Conservation (phyloP, 148 eudicot species). For the Vaccinium vitisidaea region DNA sequence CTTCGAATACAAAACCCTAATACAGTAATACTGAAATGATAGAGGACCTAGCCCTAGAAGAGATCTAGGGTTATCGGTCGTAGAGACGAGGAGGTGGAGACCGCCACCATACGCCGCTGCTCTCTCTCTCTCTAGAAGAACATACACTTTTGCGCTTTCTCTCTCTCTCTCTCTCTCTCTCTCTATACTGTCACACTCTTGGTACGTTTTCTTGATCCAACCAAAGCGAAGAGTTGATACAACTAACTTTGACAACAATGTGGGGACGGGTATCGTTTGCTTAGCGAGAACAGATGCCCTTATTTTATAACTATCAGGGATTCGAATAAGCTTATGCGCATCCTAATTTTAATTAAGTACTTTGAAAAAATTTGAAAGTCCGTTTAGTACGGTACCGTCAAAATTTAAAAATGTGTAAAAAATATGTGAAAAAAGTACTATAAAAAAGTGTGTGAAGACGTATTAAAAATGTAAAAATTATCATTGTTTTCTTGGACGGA, state of each 20-base stretch:
- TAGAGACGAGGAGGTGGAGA: background rate
- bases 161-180: background rate
- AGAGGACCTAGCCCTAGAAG: background rate
- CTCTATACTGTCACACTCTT: background rate
- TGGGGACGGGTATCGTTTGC: background rate
- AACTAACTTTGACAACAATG: background rate
- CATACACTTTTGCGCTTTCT: background rate
- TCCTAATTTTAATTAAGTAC: no score
- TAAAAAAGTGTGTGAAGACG: no score
- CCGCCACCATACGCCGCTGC: background rate
- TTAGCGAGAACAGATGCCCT: background rate
- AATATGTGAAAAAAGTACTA: no score
- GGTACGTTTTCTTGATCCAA: background rate
- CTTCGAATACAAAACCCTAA: background rate
- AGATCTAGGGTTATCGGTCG: constrained; percentile 11
- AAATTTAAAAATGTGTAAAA: no score
- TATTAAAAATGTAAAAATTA: no score
- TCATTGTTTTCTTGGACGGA: no score
- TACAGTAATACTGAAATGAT: background rate
- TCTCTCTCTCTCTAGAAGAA: constrained; percentile 15
- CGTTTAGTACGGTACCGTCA: no score
- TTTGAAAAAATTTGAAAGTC: no score
- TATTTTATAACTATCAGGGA: background rate
- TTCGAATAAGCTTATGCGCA: no score
- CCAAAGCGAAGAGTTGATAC: background rate